Base-by-base conservation (phyloP, 306 rosid species). In the Phaseolus lunatus region DNA sequence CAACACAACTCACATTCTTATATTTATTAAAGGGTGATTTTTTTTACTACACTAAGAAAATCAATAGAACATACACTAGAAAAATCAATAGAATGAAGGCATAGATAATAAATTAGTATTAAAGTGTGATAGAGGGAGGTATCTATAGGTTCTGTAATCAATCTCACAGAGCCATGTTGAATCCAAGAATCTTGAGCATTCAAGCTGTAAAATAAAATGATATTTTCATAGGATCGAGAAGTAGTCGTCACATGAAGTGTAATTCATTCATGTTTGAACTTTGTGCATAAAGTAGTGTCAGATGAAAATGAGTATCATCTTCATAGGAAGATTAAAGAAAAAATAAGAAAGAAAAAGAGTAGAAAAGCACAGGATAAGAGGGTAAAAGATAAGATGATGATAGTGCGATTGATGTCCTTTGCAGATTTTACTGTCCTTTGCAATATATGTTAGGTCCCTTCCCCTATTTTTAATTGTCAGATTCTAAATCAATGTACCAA, bases 381-480 rank as follows among this genome's bases (percentile, higher is more conserved):
- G 50, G 43, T 65, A 37, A 72, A 19, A 35, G 31, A 67, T 44
- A 16, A 81, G 75, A 73, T 61, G 41, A 61, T 41, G 63, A 72
- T 65, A 65, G 54, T 56, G 70, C 20, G 35, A 66, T 84, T 62
- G 11, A 23, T 62, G 78, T 76, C 71, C 19, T 74, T 33, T 77
- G 19, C 68, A 73, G 75, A 78, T 78, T 82, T 43, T 62, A 54
- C 77, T 41, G 35, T 67, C 59, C 22, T 53, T 67, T 58, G 78
- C 67, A 35, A 41, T 77, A 67, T 37, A 71, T 52, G 77, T 44
- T 45, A 54, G 75, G 75, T 71, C 35, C 24, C 26, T 19, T 62
- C 62, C 35, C 56, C 61, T 14, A 22, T 44, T 72, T 37, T 80
- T 20, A 11, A 58, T 12, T 41, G 64, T 72, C 57, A 49, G 63